phyloP scores from a whole-genome alignment of 1,139 yeast genomes.

The Chernovozyma sophiae-reginae region DNA sequence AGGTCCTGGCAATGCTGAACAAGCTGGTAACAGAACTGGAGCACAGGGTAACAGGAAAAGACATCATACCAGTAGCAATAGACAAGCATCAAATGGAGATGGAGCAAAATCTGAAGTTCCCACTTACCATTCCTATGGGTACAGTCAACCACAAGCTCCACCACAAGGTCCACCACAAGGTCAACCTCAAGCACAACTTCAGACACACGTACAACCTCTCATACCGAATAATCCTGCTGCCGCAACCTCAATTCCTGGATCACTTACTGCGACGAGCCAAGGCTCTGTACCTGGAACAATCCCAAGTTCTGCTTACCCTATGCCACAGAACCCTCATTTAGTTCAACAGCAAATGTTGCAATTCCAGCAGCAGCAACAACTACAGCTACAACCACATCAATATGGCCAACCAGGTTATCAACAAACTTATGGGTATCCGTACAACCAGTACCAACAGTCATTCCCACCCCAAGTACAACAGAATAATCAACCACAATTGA shows the following conservation, averaged over 20 bases:
- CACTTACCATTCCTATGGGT: slow-evolving; percentile 1
- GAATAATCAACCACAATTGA: background rate
- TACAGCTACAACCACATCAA: slow-evolving; percentile 7
- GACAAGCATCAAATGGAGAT: background rate
- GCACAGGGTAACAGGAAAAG: slow-evolving; percentile 7
- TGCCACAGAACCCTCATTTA: background rate
- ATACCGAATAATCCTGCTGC: no score
- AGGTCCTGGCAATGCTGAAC: background rate
- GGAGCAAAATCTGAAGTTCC: background rate
- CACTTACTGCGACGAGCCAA: no score
- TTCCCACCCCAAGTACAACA: slow-evolving; percentile 8
- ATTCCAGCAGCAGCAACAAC: slow-evolving; percentile 7
- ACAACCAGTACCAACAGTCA: slow-evolving; percentile 4
- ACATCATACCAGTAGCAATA: slow-evolving; percentile 6
- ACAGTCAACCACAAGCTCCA: slow-evolving; percentile 5
- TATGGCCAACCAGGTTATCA: background rate
- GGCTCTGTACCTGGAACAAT: background rate
- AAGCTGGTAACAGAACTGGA: background rate
- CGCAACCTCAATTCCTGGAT: background rate
- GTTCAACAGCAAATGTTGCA: slow-evolving; percentile 8
- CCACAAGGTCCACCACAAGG: slow-evolving; percentile 2
- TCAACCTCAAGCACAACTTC: background rate
- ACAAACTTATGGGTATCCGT: slow-evolving; percentile 6
- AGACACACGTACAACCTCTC: no score
- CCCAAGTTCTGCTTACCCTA: background rate